Conservation (phyloP, 163 green algal species). For the Chlamydomonas reinhardtii region DNA sequence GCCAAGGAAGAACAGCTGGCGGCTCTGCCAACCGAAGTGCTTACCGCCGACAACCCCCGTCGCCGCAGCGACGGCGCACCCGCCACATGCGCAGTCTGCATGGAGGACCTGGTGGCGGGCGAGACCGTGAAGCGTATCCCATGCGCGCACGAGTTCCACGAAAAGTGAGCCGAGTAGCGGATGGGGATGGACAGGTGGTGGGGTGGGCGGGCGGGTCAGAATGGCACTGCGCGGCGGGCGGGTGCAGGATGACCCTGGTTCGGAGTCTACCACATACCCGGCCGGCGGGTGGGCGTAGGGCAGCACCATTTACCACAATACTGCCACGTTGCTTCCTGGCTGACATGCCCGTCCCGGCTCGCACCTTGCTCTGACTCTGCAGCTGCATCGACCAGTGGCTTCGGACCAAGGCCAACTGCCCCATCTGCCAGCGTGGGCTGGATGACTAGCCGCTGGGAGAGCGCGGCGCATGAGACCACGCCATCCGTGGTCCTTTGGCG, state of each 20-base stretch:
- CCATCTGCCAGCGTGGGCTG: slow-evolving; percentile 33
- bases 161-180: neutral
- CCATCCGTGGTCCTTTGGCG: too few relatives aligned
- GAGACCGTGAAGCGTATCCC: slow-evolving; percentile 53
- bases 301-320: neutral
- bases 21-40: slow-evolving; percentile 4
- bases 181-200: too few relatives aligned
- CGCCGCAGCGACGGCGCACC: slow-evolving; percentile 8
- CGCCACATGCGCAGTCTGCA: slow-evolving; percentile 54
- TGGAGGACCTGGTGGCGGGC: slow-evolving; percentile 54
- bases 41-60: neutral
- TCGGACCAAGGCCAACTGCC: slow-evolving; percentile 36
- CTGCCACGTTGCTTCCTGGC: too few relatives aligned
- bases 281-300: neutral
- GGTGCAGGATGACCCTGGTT: too few relatives aligned
- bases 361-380: too few relatives aligned
- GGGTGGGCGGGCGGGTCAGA: too few relatives aligned
- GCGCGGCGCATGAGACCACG: neutral
- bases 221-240: too few relatives aligned
- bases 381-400: slow-evolving; percentile 45
- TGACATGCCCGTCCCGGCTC: too few relatives aligned
- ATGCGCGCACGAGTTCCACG: slow-evolving; percentile 65
- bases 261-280: too few relatives aligned
- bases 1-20: slow-evolving; percentile 30
- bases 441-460: neutral